phyloP scores from a whole-genome alignment of 495 filamentous ascomycete genomes.

The Aspergillus olivimuriae region DNA sequence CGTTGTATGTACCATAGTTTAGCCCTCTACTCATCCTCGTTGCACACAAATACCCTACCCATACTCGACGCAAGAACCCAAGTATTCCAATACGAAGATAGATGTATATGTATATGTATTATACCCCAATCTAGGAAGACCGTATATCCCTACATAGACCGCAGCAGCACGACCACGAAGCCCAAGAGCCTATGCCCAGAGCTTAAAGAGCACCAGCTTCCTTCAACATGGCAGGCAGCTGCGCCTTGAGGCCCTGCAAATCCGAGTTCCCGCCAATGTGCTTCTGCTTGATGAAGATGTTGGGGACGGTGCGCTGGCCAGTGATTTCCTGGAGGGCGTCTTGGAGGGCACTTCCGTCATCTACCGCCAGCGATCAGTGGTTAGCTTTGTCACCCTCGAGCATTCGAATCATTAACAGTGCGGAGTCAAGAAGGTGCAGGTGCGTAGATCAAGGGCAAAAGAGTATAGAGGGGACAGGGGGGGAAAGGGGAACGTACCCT shows the following conservation, averaged over 20 bases:
- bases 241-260: constrained; percentile 58
- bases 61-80: too few relatives aligned
- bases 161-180: too few relatives aligned
- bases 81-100: too few relatives aligned
- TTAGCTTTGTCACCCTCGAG: not conserved
- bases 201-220: constrained; percentile 60
- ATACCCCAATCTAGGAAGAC: too few relatives aligned
- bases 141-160: too few relatives aligned
- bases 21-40: too few relatives aligned
- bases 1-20: too few relatives aligned
- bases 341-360: constrained; percentile 80
- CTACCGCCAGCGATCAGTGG: constrained; percentile 25
- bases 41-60: too few relatives aligned
- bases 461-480: constrained; percentile 1
- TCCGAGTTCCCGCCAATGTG: constrained; percentile 98
- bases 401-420: not conserved
- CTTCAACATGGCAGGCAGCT: constrained; percentile 55
- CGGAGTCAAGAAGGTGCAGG: not conserved
- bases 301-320: constrained; percentile 81
- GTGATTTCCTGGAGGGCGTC: constrained; percentile 73
- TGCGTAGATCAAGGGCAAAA: constrained; percentile 1
- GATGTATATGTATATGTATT: too few relatives aligned
- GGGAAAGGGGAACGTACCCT: constrained; percentile 46
- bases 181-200: too few relatives aligned
- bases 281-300: constrained; percentile 84